Base-by-base conservation (phyloP, 441 rosid genomes). In the Erysimum pusillum region DNA sequence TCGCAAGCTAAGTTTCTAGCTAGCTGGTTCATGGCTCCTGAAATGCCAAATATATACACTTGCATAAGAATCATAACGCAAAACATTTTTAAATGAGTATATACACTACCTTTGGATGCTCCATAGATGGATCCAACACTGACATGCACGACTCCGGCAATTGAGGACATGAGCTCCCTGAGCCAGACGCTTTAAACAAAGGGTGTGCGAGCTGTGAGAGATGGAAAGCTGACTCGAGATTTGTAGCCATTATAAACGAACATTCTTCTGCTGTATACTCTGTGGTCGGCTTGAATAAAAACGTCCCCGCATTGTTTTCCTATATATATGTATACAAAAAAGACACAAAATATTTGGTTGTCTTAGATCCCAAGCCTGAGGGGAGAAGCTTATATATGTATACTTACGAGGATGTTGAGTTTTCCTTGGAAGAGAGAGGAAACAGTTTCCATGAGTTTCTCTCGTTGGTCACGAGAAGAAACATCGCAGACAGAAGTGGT, bases 1-100 rank as follows among this genome's bases (percentile, higher is more conserved):
- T 57, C 62, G 18, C 62, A 57, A 28, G 62, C 62, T 32, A 57
- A n/a, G 9, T 57, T 57, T n/a, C 41, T 57, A 8, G 62, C 62
- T 2, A 57, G 41, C 62, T 57, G 62, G 34, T 57, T 57, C 20
- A 57, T 4, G 34, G 62, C 62, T 57, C 62, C 62, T 57, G 13
- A 48, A 17, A 3, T 48, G 53, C n/a, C 0, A 5, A 3, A 17
- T 8, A 4, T 48, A 48, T 15, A 7, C 53, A 48, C 25, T 17
- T 48, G 4, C 6, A 17, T 48, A 48, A 48, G 12, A 3, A 8
- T 48, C 5, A 48, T 48, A 48, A 48, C 11, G 5, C 53, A 17
- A 17, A 0, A 17, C 2, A 3, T 17, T 48, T 31, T 52, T 52
- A n/a, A n/a, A n/a, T n/a, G n/a, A n/a, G 22, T 10, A 11, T 9